Evolutionary conservation across 1,284 basidiomycete species (phyloP).

Genomic region (Malassezia brasiliensis): DNA sequence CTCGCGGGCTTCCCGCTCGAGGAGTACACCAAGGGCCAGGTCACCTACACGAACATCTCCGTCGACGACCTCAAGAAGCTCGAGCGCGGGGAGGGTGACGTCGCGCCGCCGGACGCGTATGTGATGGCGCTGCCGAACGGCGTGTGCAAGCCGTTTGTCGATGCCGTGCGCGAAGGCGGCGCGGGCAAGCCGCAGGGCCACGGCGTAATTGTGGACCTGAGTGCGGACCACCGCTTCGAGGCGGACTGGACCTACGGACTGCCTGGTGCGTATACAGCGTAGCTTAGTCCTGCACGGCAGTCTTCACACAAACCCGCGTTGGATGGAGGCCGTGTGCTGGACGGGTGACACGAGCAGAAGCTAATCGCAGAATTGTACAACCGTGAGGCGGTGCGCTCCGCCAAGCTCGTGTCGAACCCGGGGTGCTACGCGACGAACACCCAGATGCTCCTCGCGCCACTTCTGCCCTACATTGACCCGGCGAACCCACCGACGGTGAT

Average conservation of each 20-base stretch:
- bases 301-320: too few relatives aligned
- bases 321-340: too few relatives aligned
- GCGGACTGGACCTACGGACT: constrained; percentile 91
- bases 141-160: constrained; percentile 91
- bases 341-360: too few relatives aligned
- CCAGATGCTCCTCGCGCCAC: constrained; percentile 81
- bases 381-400: constrained; percentile 59
- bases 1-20: constrained; percentile 72
- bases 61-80: constrained; percentile 44
- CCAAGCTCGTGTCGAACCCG: constrained; percentile 87
- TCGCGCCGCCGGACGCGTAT: constrained; percentile 45
- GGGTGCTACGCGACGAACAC: constrained; percentile 92
- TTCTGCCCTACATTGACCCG: constrained; percentile 63
- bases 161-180: constrained; percentile 70
- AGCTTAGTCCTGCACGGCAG: background rate
- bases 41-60: constrained; percentile 52
- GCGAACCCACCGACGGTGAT: constrained; percentile 73
- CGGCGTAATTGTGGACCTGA: constrained; percentile 66
- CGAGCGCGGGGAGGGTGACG: constrained; percentile 36
- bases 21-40: constrained; percentile 62
- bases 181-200: constrained; percentile 60
- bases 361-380: constrained; percentile 69
- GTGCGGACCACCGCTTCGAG: constrained; percentile 93
- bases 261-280: constrained; percentile 67
- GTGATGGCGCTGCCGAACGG: constrained; percentile 96